These are phyloP conservation scores for Letharia columbiana DNA, from an alignment of 495 filamentous ascomycete genomes.

Conservation along the genomic window DNA sequence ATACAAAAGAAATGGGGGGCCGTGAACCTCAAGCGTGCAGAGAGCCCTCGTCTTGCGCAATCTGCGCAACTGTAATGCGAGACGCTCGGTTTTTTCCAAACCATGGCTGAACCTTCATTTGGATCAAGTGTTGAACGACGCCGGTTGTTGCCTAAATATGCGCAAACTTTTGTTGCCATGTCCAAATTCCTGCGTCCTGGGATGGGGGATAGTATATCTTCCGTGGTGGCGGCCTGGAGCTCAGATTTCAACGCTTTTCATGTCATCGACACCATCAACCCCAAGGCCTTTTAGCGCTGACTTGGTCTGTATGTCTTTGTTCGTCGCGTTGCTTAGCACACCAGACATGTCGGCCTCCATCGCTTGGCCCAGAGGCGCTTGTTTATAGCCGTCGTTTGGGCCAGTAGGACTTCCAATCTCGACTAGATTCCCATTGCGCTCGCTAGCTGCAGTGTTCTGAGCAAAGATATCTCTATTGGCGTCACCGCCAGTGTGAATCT, in stretches of 20 bases:
- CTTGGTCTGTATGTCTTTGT: slow-evolving; percentile 26
- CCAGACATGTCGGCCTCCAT: slow-evolving; percentile 14
- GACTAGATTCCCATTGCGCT: slow-evolving; percentile 35
- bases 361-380: slow-evolving; percentile 13
- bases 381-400: slow-evolving; percentile 12
- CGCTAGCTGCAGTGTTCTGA: slow-evolving; percentile 30
- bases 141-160: not conserved
- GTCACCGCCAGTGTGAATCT: slow-evolving; percentile 31
- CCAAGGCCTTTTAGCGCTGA: slow-evolving; percentile 25
- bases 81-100: slow-evolving; percentile 3
- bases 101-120: not conserved
- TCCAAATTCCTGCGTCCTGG: not conserved
- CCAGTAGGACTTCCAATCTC: slow-evolving; percentile 38
- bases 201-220: not conserved
- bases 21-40: slow-evolving; percentile 3
- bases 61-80: slow-evolving; percentile 6
- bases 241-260: slow-evolving; percentile 52
- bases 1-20: slow-evolving; percentile 12
- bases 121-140: not conserved
- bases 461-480: slow-evolving; percentile 29
- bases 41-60: not conserved
- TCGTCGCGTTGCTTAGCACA: slow-evolving; percentile 17
- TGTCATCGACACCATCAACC: slow-evolving; percentile 36
- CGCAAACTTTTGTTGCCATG: slow-evolving; percentile 6
- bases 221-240: not conserved